Conservation (phyloP, 768 basidiomycete species). For the Lanmaoa rubissima region DNA sequence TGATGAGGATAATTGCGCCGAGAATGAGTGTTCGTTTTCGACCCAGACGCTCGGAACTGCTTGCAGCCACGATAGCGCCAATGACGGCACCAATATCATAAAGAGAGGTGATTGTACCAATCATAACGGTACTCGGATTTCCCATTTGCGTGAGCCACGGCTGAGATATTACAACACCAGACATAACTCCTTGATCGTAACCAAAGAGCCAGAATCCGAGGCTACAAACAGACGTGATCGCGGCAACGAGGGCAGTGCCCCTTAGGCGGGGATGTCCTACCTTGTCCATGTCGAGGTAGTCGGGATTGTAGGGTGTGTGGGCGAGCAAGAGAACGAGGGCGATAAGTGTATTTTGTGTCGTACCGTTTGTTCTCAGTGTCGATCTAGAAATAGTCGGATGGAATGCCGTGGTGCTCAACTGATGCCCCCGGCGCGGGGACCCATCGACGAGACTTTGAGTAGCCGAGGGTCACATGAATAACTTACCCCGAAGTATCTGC, state of each 20-base stretch:
- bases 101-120: constrained; percentile 16
- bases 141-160: constrained; percentile 16
- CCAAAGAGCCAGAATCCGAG: constrained; percentile 17
- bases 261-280: constrained; percentile 11
- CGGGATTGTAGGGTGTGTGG: not conserved
- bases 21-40: constrained; percentile 12
- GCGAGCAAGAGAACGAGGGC: not conserved
- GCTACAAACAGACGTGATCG: constrained; percentile 17
- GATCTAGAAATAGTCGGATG: not conserved
- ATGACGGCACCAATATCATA: constrained; percentile 16
- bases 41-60: constrained; percentile 12
- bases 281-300: constrained; percentile 6
- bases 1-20: constrained; percentile 4
- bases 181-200: constrained; percentile 20
- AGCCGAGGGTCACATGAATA: constrained; percentile 3
- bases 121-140: constrained; percentile 14
- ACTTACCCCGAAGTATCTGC: not conserved
- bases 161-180: constrained; percentile 12
- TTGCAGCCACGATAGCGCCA: constrained; percentile 13
- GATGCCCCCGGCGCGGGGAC: not conserved
- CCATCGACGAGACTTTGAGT: not conserved
- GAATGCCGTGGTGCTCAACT: not conserved
- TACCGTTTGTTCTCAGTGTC: not conserved
- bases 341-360: not conserved
- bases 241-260: constrained; percentile 10